These are phyloP conservation scores for Tolypocladium endophyticum DNA, from an alignment of 2,329 filamentous ascomycete genomes.

Conservation along the genomic window DNA sequence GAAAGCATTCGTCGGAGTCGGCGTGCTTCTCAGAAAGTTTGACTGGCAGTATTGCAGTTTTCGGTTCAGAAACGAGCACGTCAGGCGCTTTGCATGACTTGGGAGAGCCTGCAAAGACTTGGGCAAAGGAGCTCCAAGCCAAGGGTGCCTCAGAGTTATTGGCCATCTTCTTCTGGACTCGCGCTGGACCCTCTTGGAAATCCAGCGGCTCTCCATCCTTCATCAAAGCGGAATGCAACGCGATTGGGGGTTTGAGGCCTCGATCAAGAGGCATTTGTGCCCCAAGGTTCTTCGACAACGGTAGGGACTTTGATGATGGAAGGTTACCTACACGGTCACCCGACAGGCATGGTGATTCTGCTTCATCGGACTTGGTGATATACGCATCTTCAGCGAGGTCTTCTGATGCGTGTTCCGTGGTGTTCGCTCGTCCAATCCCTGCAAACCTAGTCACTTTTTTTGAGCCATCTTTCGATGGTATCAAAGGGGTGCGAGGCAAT, in stretches of 20 bases:
- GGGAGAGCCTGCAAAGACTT: not conserved
- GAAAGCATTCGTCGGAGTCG: not conserved
- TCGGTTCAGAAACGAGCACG: not conserved
- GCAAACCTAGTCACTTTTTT: conserved; percentile 4
- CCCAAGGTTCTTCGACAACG: not conserved
- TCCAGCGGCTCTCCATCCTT: not conserved
- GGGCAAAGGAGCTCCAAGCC: not conserved
- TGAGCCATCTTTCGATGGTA: conserved; percentile 3
- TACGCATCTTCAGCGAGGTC: conserved; percentile 15
- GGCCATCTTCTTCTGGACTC: not conserved
- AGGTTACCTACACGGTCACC: not conserved
- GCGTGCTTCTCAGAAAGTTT: not conserved
- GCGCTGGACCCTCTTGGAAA: not conserved
- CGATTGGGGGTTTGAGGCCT: conserved; percentile 1
- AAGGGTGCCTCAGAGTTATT: not conserved
- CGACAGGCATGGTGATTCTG: not conserved
- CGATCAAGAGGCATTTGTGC: not conserved
- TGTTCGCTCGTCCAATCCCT: conserved; percentile 2
- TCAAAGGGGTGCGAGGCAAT: not conserved
- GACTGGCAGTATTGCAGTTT: no score
- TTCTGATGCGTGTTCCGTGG: conserved; percentile 18
- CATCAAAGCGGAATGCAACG: conserved; percentile 5
- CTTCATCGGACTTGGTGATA: not conserved
- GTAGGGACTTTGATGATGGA: not conserved
- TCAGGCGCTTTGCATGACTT: not conserved